Base-by-base conservation (phyloP, 2,329 filamentous ascomycete genomes). In the Ciborinia camelliae region DNA sequence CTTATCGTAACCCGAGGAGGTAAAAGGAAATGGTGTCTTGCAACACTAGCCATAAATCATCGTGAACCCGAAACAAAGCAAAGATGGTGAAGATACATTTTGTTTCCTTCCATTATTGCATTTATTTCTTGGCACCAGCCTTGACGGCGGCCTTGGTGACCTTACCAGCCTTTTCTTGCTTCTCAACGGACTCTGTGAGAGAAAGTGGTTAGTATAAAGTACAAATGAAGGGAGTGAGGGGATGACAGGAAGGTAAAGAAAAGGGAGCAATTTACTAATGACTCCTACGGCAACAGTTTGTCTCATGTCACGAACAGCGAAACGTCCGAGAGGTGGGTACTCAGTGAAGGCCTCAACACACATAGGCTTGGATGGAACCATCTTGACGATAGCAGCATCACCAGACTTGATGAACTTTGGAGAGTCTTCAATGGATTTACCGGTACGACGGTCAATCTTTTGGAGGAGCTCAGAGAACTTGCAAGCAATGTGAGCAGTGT, bases 351-450 rank as follows among this genome's bases (percentile, higher is more conserved):
- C 86, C 92, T 99, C 95, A 82, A 99, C 95, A 83, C 95, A 99
- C 95, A 99, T 99, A 81, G 95, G 95, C 93, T 99, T 99, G 86
- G 94, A 97, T 81, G 95, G 95, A 87, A 97, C 80, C 95, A 99
- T 98, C 92, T 97, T 98, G 86, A 99, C 95, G 85, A 99, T 99
- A 82, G 94, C 94, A 75, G 95, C 94, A 82, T 99, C 95, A 90
- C 95, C 95, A 78, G 94, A 97, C 92, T 99, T 99, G 91, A 99
- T 93, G 90, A 97, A 98, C 90, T 99, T 99, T 84, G 95, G 95
- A 78, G 79, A 80, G 81, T 85, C 79, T 84, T 99, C 95, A 78
- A 91, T 87, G 74, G 93, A 91, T 90, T 99, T 99, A 82, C 95
- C 95, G 80, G 95, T 97, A 92, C 95, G 95, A 84, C 95, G 93